Evolutionary conservation across 768 basidiomycete genomes (phyloP), one percentile per base, ranked within the genome.

Genomic region (Neoboletus magnificus): DNA sequence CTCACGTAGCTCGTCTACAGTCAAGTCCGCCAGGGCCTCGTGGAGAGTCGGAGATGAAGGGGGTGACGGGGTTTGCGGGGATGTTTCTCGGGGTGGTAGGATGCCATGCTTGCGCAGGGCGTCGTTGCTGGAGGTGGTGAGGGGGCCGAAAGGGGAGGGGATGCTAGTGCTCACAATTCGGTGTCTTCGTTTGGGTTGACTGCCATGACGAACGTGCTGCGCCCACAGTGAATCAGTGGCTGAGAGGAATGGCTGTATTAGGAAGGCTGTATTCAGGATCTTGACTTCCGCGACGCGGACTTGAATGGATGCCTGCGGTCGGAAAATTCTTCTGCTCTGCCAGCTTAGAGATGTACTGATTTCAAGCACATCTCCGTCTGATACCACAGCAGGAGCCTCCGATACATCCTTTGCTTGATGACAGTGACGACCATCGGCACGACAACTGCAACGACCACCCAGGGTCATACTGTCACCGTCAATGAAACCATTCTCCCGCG

Each of bases 101-200:
- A 97, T 95, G 18, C 94, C 95, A 63, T 94, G 83, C 64, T 93
- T 93, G 55, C 93, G 88, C 12, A 98, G 83, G 22, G 89, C 91
- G 67, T 98, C 95, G 71, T 96, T 94, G 74, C 94, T 98, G 66
- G n/a, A 55, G 0, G 33, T 0, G 32, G 13, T 55, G 54, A 49
- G 43, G 40, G 4, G 36, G 20, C 15, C 9, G 27, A 35, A 5
- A 18, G 25, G 27, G 56, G 4, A 48, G 8, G 15, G 35, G 25
- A 33, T 8, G 10, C 29, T 18, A 16, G 27, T 22, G 72, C 90
- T 73, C 71, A 95, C 94, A 98, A 97, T 81, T 98, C 94, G 3
- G 94, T 96, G 71, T 98, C 94, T 77, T 96, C 90, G 78, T 93
- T 79, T 30, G 89, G 82, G 67, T 94, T 92, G 51, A 88, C 72